Evolutionary conservation across 805 yeast species (phyloP), one percentile per base, ranked within the genome.

Genomic region (Suhomyces prunicola): DNA sequence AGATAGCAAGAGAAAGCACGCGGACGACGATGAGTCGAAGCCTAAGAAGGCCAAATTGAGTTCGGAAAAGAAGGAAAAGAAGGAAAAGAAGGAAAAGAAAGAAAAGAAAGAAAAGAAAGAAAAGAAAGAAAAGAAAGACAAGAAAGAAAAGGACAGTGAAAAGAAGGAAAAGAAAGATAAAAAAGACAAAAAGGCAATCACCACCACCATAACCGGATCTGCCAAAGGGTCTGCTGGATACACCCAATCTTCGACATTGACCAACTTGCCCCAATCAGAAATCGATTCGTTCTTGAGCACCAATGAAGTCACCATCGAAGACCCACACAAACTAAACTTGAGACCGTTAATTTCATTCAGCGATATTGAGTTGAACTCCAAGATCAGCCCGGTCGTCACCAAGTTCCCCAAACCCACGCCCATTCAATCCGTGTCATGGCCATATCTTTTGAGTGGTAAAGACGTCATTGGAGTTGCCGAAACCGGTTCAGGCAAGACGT

Each of bases 401-500:
- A 83, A 85, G 61, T 94, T 89, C 74, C 87, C 90, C 13, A 86
- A 84, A 62, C 99, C 99, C 51, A 92, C 98, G 6, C 98, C 98
- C 36, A 93, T 93, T 62, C 99, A 93, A 76, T 82, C 97, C 31
- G 90, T 84, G 45, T 82, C 97, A 7, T 94, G 98, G 98, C 98
- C 99, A 58, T 90, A 83, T 65, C 73, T 93, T 50, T 73, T 91
- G 48, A 73, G 82, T 19, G 87, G 88, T 15, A 80, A 86, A 54
- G 99, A 93, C 67, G 96, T 92, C 24, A 83, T 93, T 59, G 99
- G 98, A 69, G 97, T 93, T 58, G 99, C 99, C 12, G 97, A 93
- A 73, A 93, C 99, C 3, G 99, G 99, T 39, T 90, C 97, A 0
- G 99, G 99, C 65, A 93, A 93, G 71, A 93, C 99, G 0, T 87